Evolutionary conservation across 495 filamentous ascomycete species (phyloP).

Genomic region (Aspergillus incahuasiensis): DNA sequence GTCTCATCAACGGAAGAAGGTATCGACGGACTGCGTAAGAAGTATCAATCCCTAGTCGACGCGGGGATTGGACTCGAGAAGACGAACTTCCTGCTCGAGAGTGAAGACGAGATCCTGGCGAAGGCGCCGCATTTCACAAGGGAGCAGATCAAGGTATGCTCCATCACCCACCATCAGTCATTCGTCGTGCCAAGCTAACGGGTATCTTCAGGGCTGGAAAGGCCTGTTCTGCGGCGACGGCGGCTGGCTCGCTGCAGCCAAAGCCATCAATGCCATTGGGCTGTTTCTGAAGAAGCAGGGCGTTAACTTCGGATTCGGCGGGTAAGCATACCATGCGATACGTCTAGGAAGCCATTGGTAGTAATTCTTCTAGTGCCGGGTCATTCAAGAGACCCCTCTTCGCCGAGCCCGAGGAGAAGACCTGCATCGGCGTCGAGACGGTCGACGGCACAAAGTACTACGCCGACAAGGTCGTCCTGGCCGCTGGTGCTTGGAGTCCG

Average conservation of each 20-base stretch:
- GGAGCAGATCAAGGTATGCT: neutral
- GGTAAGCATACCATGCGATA: neutral
- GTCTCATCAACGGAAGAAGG: neutral
- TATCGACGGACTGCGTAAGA: neutral
- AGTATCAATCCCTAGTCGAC: neutral
- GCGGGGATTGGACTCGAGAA: neutral
- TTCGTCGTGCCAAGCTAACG: neutral
- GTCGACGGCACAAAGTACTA: slow-evolving; percentile 13
- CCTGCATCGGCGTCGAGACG: slow-evolving; percentile 5
- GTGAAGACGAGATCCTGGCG: neutral
- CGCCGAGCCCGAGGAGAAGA: neutral
- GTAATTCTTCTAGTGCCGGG: neutral
- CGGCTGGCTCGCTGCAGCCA: slow-evolving; percentile 6
- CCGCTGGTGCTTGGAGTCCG: slow-evolving; percentile 12
- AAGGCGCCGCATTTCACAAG: neutral
- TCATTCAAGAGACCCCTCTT: neutral
- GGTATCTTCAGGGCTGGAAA: neutral
- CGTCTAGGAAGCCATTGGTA: neutral
- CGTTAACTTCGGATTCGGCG: slow-evolving; percentile 1
- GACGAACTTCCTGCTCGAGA: neutral
- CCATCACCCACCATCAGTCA: neutral
- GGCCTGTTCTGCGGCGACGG: slow-evolving; percentile 5
- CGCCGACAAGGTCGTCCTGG: slow-evolving; percentile 44
- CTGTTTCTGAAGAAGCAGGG: neutral
- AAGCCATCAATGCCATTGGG: slow-evolving; percentile 5